phyloP scores from a whole-genome alignment of 148 eudicot species.

The Chenopodium berlandieri region DNA sequence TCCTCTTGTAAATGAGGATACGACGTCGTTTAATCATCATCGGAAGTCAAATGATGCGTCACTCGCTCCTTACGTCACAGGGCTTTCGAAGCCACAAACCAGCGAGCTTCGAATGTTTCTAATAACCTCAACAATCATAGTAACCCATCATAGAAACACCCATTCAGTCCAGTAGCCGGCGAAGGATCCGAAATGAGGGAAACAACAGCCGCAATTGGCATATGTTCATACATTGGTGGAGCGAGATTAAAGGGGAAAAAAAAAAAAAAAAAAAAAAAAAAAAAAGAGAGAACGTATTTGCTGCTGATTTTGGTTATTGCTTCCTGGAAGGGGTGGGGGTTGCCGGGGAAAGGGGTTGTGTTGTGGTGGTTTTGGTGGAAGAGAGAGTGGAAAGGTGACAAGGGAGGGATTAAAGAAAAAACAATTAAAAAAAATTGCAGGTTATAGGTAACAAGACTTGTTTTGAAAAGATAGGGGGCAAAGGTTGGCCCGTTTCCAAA shows the following conservation, averaged over 20 bases:
- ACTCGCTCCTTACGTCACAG: constrained; percentile 21
- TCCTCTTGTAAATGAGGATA: constrained; percentile 9
- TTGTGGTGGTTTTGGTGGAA: no score
- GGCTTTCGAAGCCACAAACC: constrained; percentile 32
- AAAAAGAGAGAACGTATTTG: no score
- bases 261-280: no score
- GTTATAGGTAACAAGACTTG: no score
- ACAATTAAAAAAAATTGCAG: no score
- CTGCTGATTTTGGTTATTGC: no score
- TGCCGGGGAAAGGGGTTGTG: no score
- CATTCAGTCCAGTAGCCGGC: not conserved
- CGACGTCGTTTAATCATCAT: constrained; percentile 19
- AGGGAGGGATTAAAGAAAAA: no score
- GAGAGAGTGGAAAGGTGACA: no score
- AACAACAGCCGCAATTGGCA: not conserved
- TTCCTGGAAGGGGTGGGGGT: no score
- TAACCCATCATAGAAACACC: constrained; percentile 9
- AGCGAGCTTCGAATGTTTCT: not conserved
- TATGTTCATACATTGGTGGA: constrained; percentile 46
- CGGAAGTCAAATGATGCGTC: not conserved
- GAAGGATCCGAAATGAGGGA: not conserved
- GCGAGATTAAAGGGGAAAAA: not conserved
- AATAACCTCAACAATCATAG: not conserved
- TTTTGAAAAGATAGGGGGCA: no score
- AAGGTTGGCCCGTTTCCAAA: no score